Evolutionary conservation across 2,329 filamentous ascomycete genomes (phyloP).

Genomic region (Myriosclerotinia scirpicola): DNA sequence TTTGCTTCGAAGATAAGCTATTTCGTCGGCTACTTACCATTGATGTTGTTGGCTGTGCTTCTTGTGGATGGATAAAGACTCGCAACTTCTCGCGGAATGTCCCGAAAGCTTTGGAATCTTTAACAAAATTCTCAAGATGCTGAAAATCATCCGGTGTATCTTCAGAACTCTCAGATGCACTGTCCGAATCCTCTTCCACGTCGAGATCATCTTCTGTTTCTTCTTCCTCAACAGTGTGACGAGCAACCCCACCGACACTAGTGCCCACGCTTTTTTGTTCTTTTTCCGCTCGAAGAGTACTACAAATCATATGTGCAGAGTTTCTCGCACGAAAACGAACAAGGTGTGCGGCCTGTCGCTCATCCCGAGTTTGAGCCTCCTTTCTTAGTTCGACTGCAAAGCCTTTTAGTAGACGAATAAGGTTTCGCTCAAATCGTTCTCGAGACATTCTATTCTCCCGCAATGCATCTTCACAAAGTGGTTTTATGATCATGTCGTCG

Average conservation of each 20-base stretch:
- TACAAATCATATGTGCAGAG: constrained; percentile 27
- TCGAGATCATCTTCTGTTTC: not conserved
- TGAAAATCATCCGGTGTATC: constrained; percentile 13
- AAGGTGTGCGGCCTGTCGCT: constrained; percentile 26
- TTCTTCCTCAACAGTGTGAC: not conserved
- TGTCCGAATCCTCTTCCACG: not conserved
- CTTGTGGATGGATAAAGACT: constrained; percentile 20
- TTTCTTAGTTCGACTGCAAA: constrained; percentile 24
- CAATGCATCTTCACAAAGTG: constrained; percentile 22
- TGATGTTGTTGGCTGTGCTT: not conserved
- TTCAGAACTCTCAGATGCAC: constrained; percentile 15
- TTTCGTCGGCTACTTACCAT: not conserved
- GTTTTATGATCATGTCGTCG: constrained; percentile 19
- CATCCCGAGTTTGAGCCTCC: constrained; percentile 23
- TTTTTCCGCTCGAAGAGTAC: not conserved
- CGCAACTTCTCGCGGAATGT: constrained; percentile 19
- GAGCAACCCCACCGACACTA: not conserved
- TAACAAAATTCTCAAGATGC: constrained; percentile 26
- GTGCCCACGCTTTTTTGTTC: not conserved
- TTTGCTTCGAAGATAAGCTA: not conserved
- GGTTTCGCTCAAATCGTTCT: constrained; percentile 27
- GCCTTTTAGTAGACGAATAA: constrained; percentile 22
- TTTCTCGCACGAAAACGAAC: constrained; percentile 28
- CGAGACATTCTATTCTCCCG: not conserved
- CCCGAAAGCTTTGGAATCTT: constrained; percentile 22